These are phyloP conservation scores for Penicillium sp. DNA, from an alignment of 2,329 filamentous ascomycete species.

Conservation along the genomic window DNA sequence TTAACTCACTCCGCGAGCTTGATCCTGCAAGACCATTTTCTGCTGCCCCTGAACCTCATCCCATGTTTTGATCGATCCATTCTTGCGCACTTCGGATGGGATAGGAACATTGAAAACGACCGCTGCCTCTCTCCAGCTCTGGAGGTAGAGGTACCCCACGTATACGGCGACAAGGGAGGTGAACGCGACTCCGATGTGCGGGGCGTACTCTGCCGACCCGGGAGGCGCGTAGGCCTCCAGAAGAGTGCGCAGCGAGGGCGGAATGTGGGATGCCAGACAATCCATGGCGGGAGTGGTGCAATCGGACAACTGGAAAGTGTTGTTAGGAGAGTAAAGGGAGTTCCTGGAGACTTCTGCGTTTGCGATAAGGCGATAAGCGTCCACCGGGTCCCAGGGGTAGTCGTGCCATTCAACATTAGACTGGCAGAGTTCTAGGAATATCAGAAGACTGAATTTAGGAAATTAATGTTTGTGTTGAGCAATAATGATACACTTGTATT, in stretches of 20 bases:
- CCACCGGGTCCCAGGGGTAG: not conserved
- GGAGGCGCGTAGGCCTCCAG: slow-evolving; percentile 18
- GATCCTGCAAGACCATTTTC: slow-evolving; percentile 39
- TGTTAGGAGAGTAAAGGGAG: slow-evolving; percentile 42
- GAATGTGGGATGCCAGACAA: slow-evolving; percentile 23
- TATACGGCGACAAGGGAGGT: slow-evolving; percentile 34
- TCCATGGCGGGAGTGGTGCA: slow-evolving; percentile 27
- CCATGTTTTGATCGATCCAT: slow-evolving; percentile 37
- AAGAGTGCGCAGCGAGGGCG: slow-evolving; percentile 23
- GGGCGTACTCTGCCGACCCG: slow-evolving; percentile 22
- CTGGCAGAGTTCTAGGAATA: not conserved
- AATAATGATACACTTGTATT: not conserved
- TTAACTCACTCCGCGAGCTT: slow-evolving; percentile 40
- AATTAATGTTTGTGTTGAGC: not conserved
- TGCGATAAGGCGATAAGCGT: slow-evolving; percentile 15
- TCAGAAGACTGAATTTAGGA: not conserved
- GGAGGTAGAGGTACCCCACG: slow-evolving; percentile 34
- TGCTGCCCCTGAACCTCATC: slow-evolving; percentile 35
- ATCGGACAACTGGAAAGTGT: slow-evolving; percentile 16
- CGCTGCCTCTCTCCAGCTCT: slow-evolving; percentile 33
- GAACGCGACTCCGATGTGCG: slow-evolving; percentile 27
- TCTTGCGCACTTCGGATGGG: slow-evolving; percentile 36
- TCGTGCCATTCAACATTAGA: not conserved
- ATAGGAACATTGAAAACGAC: slow-evolving; percentile 41
- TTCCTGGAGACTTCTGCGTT: slow-evolving; percentile 18